phyloP scores from a whole-genome alignment of 1,284 basidiomycete genomes.

The Cutaneotrichosporon sp. region DNA sequence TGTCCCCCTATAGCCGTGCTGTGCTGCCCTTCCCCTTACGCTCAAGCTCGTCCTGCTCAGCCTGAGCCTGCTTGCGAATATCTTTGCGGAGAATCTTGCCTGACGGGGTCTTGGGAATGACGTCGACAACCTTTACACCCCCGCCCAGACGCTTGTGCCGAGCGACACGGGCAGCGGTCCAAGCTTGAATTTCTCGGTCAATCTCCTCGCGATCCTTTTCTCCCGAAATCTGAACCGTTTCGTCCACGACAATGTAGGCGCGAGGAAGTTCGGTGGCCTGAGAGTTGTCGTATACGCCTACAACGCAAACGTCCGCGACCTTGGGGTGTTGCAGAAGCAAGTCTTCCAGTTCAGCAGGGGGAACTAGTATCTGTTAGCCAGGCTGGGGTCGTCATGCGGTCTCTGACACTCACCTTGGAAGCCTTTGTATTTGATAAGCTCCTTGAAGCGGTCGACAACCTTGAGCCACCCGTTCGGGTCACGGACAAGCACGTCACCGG shows the following conservation, averaged over 20 bases:
- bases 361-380: slow-evolving; percentile 50
- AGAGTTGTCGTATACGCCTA: slow-evolving; percentile 58
- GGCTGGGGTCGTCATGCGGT: too few species aligned
- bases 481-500: slow-evolving; percentile 65
- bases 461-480: slow-evolving; percentile 57
- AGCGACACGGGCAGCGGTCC: slow-evolving; percentile 57
- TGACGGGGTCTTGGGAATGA: slow-evolving; percentile 47
- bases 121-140: slow-evolving; percentile 49
- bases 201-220: slow-evolving; percentile 43
- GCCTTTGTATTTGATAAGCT: slow-evolving; percentile 70
- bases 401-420: slow-evolving; percentile 29
- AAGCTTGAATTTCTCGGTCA: slow-evolving; percentile 53
- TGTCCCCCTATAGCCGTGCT: background rate
- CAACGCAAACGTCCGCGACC: slow-evolving; percentile 64
- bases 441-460: slow-evolving; percentile 58
- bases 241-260: slow-evolving; percentile 9
- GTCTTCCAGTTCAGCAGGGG: slow-evolving; percentile 74
- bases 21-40: background rate
- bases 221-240: background rate
- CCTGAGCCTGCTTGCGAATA: slow-evolving; percentile 21
- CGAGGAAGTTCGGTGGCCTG: slow-evolving; percentile 73
- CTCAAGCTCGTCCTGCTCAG: slow-evolving; percentile 8
- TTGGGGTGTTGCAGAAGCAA: slow-evolving; percentile 66
- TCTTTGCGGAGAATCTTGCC: slow-evolving; percentile 42
- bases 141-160: slow-evolving; percentile 51